These are phyloP conservation scores for Daldinia sp. DNA, from an alignment of 2,329 filamentous ascomycete genomes.

Conservation along the genomic window DNA sequence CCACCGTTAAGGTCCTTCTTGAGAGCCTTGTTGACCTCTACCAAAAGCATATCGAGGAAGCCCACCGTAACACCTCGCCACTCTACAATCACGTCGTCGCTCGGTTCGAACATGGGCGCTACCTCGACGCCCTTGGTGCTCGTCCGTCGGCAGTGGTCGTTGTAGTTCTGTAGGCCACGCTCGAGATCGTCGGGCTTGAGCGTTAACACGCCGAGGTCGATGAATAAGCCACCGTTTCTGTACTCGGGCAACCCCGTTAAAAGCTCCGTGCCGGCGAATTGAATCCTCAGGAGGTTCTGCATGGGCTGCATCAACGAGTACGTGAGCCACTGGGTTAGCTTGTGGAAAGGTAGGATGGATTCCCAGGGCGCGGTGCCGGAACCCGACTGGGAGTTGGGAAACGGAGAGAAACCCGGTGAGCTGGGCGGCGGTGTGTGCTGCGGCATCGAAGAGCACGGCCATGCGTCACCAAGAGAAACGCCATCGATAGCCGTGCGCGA, in stretches of 20 bases:
- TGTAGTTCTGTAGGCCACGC: conserved; percentile 74
- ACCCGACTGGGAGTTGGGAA: conserved; percentile 51
- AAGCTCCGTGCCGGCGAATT: conserved; percentile 82
- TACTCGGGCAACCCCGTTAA: conserved; percentile 92
- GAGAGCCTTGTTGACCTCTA: conserved; percentile 71
- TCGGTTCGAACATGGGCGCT: conserved; percentile 75
- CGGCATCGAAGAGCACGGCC: conserved; percentile 88
- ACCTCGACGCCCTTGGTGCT: conserved; percentile 66
- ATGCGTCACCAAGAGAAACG: conserved; percentile 88
- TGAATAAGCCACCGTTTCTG: conserved; percentile 86
- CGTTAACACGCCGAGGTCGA: conserved; percentile 82
- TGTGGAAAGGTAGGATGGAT: conserved; percentile 89
- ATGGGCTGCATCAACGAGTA: conserved; percentile 95
- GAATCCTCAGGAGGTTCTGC: conserved; percentile 79
- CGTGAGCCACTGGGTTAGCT: conserved; percentile 92
- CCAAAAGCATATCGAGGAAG: conserved; percentile 74
- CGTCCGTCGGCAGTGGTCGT: conserved; percentile 74
- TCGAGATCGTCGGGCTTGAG: conserved; percentile 75
- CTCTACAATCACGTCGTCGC: conserved; percentile 82
- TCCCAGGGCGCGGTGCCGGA: conserved; percentile 63
- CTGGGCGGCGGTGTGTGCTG: conserved; percentile 50
- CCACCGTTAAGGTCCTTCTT: conserved; percentile 70
- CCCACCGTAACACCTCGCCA: conserved; percentile 80
- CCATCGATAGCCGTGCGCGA: conserved; percentile 89
- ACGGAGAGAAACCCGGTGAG: conserved; percentile 62